A percentile compares a stretch with the other conserved stretches of the same genome.
phyloP scores from a whole-genome alignment of 305 asterid species.

The Fraxinus ornus region DNA sequence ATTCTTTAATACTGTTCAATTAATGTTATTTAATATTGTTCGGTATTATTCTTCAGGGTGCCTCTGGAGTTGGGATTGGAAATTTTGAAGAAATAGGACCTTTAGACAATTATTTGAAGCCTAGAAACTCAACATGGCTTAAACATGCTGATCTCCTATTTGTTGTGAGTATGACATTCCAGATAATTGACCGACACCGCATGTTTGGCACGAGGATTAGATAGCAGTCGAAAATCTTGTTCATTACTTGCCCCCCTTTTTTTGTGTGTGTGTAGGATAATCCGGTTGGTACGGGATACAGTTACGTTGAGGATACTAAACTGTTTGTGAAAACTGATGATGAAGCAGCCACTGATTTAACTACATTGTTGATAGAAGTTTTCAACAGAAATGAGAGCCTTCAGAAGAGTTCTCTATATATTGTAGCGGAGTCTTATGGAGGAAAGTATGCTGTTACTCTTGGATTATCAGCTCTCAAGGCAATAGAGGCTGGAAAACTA shows the following conservation, averaged over 20 bases:
- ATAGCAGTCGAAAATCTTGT: not conserved
- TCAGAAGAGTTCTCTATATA: slow-evolving; percentile 70
- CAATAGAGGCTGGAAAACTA: slow-evolving; percentile 57
- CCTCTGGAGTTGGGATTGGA: slow-evolving; percentile 91
- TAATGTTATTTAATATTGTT: too few relatives aligned
- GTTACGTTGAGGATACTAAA: slow-evolving; percentile 72
- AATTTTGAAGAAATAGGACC: slow-evolving; percentile 94
- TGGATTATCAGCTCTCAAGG: slow-evolving; percentile 69
- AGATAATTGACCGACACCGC: not conserved
- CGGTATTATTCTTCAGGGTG: slow-evolving; percentile 47
- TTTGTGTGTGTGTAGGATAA: slow-evolving; percentile 55
- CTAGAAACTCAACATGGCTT: slow-evolving; percentile 91
- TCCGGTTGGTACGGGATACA: slow-evolving; percentile 96
- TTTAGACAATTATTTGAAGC: slow-evolving; percentile 62
- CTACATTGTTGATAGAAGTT: slow-evolving; percentile 59
- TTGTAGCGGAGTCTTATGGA: slow-evolving; percentile 94
- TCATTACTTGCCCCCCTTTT: not conserved
- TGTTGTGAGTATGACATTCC: slow-evolving; percentile 53
- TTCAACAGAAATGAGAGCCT: slow-evolving; percentile 57
- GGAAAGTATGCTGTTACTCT: slow-evolving; percentile 88
- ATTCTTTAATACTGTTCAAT: not conserved
- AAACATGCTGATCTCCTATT: slow-evolving; percentile 79
- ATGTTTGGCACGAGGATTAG: not conserved
- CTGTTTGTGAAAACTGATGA: slow-evolving; percentile 69
- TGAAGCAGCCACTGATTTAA: slow-evolving; percentile 81